These are phyloP conservation scores for Alternaria tenuissima DNA, from an alignment of 2,329 filamentous ascomycete genomes.

Conservation along the genomic window DNA sequence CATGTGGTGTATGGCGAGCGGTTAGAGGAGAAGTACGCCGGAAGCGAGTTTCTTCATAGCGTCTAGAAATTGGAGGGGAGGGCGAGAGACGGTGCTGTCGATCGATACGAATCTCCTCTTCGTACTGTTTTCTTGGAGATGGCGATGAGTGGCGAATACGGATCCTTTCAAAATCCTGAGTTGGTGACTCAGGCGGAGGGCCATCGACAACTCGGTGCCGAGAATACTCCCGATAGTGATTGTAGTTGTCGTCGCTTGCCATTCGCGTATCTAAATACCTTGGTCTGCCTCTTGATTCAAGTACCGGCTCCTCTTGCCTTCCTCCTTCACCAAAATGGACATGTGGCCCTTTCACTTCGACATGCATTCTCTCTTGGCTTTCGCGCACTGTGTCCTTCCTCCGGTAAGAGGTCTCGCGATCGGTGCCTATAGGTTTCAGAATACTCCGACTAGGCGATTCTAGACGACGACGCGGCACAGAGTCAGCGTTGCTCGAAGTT, in stretches of 20 bases:
- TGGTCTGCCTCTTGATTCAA: constrained; percentile 6
- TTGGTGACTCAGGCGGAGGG: constrained; percentile 19
- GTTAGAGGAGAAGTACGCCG: constrained; percentile 24
- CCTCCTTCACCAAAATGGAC: constrained; percentile 40
- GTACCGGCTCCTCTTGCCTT: constrained; percentile 2
- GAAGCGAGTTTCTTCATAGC: constrained; percentile 22
- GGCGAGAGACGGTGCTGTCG: constrained; percentile 27
- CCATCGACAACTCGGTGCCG: constrained; percentile 22
- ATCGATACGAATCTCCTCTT: constrained; percentile 31
- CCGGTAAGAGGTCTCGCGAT: constrained; percentile 27
- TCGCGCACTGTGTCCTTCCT: constrained; percentile 27
- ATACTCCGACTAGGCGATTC: constrained; percentile 36
- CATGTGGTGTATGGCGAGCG: constrained; percentile 4
- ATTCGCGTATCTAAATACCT: constrained; percentile 14
- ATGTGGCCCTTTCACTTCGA: constrained; percentile 40
- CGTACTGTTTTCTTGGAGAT: constrained; percentile 18
- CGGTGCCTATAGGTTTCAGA: constrained; percentile 29
- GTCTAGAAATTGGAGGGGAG: constrained; percentile 14
- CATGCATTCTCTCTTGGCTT: constrained; percentile 38
- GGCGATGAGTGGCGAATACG: constrained; percentile 24
- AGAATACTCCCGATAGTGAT: constrained; percentile 24
- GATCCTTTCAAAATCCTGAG: constrained; percentile 29
- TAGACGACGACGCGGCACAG: constrained; percentile 10
- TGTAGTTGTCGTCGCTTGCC: constrained; percentile 14
- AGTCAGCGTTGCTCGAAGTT: constrained; percentile 24